Evolutionary conservation across 306 rosid species (phyloP), one percentile per base, ranked within the genome.

Genomic region (Cucumis cinereus): DNA sequence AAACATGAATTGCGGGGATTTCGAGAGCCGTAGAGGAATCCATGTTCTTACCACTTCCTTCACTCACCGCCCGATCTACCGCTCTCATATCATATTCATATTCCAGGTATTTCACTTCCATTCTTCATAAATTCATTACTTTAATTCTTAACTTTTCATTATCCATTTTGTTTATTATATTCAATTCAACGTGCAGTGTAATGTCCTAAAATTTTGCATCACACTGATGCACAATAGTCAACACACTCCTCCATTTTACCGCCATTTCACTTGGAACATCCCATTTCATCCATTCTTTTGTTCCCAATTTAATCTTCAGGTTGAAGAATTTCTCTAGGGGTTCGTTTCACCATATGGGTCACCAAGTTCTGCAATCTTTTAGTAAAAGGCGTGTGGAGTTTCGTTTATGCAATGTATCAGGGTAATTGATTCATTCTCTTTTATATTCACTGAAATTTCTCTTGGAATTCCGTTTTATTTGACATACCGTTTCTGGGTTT

Each of bases 341-440:
- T 78, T 55, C 77, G 10, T 53, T 50, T 47, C 71, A 77, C 58
- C 75, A 74, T 52, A 94, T 92, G 96, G 82, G 40, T 35, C 76
- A 52, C 23, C 79, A 80, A 28, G 73, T 35, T 79, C 86, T 84
- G 38, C 80, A 38, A 57, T 59, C 83, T 43, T 81, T 77, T 73
- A 59, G 73, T 53, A 79, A 53, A 77, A 87, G 77, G 84, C 87
- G 55, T 20, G 93, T 90, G 63, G 74, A 76, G 77, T 88, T 92
- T 80, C 92, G 98, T 47, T 75, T 88, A 66, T 87, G 95, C 86
- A 82, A 74, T 62, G 87, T 92, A 4, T 86, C 97, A 19, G 75
- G 97, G 99, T 92, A 77, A 71, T 40, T 26, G 24, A 11, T 8
- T 49, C 15, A 19, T 53, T 23, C 54, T 52, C 33, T 17, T 20